These are phyloP conservation scores for Venturia effusa DNA, from an alignment of 2,329 filamentous ascomycete genomes.

Conservation along the genomic window DNA sequence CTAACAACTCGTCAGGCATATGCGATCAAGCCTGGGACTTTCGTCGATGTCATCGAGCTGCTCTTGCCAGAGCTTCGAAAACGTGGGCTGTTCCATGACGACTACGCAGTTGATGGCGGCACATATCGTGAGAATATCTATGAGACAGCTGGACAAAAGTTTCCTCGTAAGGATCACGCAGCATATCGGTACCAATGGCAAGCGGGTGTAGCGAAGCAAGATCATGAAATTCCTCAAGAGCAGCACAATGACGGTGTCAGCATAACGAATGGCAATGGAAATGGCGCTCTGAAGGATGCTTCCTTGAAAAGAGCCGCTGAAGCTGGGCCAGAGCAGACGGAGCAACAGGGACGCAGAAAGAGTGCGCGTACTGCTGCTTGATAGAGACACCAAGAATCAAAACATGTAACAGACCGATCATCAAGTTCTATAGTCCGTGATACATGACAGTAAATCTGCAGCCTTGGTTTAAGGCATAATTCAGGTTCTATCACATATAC, in stretches of 20 bases:
- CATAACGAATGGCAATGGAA: not conserved
- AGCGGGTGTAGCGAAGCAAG: conserved; percentile 22
- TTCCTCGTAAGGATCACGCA: conserved; percentile 42
- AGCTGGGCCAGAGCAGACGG: not conserved
- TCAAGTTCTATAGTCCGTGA: not conserved
- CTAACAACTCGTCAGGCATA: conserved; percentile 37
- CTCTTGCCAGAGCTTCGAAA: conserved; percentile 52
- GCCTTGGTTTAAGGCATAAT: not conserved
- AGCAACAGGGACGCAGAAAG: not conserved
- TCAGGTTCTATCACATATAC: not conserved
- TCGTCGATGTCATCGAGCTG: conserved; percentile 56
- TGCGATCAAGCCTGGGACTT: conserved; percentile 55
- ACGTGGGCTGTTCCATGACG: conserved; percentile 47
- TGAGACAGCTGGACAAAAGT: conserved; percentile 37
- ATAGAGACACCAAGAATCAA: not conserved
- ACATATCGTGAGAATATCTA: conserved; percentile 54
- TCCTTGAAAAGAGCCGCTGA: not conserved
- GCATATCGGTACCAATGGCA: conserved; percentile 37
- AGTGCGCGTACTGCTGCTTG: not conserved
- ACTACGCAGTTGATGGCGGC: conserved; percentile 43
- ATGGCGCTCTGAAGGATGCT: not conserved
- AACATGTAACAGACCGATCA: not conserved
- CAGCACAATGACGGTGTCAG: not conserved
- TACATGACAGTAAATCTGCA: not conserved
- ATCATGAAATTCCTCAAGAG: conserved; percentile 18